Conservation (phyloP, 73 alveolate species). For the Stentor roeselii region DNA sequence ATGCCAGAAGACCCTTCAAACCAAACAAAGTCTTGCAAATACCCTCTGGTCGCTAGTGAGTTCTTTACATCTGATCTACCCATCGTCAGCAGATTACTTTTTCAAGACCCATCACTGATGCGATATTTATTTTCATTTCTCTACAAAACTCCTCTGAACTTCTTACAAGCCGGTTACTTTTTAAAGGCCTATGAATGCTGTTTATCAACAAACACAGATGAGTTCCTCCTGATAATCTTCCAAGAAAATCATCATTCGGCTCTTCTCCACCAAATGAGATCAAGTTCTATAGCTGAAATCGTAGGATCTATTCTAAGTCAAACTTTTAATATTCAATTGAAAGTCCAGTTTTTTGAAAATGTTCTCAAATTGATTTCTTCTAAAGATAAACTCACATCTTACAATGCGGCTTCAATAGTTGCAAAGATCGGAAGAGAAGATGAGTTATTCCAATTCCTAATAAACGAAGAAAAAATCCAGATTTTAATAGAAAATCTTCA, state of each 20-base stretch:
- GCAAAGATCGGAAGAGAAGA: not conserved
- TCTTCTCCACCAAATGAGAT: not conserved
- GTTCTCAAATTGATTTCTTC: not conserved
- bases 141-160: not conserved
- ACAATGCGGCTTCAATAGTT: not conserved
- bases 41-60: constrained; percentile 21
- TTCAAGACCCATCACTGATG: constrained; percentile 13
- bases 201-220: not conserved
- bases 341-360: not conserved
- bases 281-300: not conserved
- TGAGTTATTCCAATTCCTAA: not conserved
- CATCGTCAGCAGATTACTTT: not conserved
- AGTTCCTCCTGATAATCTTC: not conserved
- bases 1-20: not conserved
- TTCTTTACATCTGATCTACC: constrained; percentile 15
- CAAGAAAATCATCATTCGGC: not conserved
- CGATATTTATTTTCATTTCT: not conserved
- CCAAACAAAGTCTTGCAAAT: constrained; percentile 14
- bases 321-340: no score
- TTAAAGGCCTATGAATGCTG: constrained; percentile 3
- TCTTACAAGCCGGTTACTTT: constrained; percentile 10
- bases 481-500: not conserved
- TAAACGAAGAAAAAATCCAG: not conserved
- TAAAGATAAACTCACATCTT: not conserved
- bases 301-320: not conserved